Evolutionary conservation across 179 eudicot genomes (phyloP), one percentile per base, ranked within the genome.

Genomic region (Heliamphora pulchella): DNA sequence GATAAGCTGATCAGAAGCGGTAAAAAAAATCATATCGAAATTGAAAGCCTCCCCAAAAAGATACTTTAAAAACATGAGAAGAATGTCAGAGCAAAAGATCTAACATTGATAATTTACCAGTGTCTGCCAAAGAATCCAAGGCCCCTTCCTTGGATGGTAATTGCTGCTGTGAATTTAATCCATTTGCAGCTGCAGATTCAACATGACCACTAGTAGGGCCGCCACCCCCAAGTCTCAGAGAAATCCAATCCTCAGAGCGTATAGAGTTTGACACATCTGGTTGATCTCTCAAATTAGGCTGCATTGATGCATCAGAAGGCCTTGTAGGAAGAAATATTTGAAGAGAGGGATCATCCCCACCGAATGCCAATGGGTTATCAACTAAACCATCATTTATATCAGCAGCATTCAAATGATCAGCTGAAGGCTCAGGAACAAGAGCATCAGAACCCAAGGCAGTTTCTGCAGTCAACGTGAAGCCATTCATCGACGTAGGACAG

Each of bases 301-400:
- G 91, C 47, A 80, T 80, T 55, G 90, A 79, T 47, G 89, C 57
- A 85, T 87, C 88, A 43, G 95, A 88, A 70, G 99, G 97, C 83
- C 88, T 94, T 41, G 98, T 86, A 17, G 97, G 94, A 78, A 92
- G 96, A 88, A 96, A 96, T 80, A 93, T 82, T 73, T 94, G 99
- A 79, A 96, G 96, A 57, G 98, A 84, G 9, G 98, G 99, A 85
- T 96, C 99, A 80, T 92, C 88, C 71, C 89, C 91, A 57, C 89
- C 85, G 82, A 90, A 93, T 58, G 94, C 93, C 84, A 94, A 67
- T 31, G 93, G 94, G 84, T 92, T 92, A 84, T 92, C 93, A 72
- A 94, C 91, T 84, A 96, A 88, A 69, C 94, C 88, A 78, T 88
- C 90, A 85, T 87, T 88, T 13, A 89, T 66, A 81, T 89, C 90